Percentiles rank a stretch among this genome's conserved stretches.
These are phyloP conservation scores for Fusarium sp. DNA, from an alignment of 2,329 filamentous ascomycete genomes.

Conservation along the genomic window DNA sequence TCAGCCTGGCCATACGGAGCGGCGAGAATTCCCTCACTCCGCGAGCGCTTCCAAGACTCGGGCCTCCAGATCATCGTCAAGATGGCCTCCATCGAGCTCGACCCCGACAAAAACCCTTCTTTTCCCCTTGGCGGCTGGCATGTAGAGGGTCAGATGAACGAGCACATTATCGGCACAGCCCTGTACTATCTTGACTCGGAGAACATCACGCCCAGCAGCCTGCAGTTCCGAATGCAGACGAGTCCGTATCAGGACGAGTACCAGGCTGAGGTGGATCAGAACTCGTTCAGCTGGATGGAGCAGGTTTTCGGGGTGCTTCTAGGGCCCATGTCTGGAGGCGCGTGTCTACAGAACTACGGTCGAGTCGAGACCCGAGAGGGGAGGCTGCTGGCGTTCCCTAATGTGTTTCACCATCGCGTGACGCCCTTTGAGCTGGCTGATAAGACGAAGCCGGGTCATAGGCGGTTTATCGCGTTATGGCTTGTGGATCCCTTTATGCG, in stretches of 20 bases:
- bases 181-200: slow-evolving; percentile 41
- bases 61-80: slow-evolving; percentile 69
- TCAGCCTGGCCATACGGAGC: neutral
- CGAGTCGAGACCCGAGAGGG: slow-evolving; percentile 14
- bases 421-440: slow-evolving; percentile 56
- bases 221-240: slow-evolving; percentile 35
- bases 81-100: slow-evolving; percentile 50
- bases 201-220: slow-evolving; percentile 29
- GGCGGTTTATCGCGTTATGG: slow-evolving; percentile 63
- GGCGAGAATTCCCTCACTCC: slow-evolving; percentile 1
- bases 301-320: neutral
- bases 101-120: slow-evolving; percentile 33
- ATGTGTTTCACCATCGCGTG: neutral
- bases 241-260: neutral
- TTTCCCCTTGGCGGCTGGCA: slow-evolving; percentile 35
- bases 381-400: slow-evolving; percentile 31
- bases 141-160: slow-evolving; percentile 42
- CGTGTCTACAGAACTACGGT: slow-evolving; percentile 28
- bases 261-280: neutral
- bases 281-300: slow-evolving; percentile 14
- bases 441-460: slow-evolving; percentile 57
- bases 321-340: fast-evolving
- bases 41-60: slow-evolving; percentile 13
- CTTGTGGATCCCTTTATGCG: slow-evolving; percentile 61
- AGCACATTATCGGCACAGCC: slow-evolving; percentile 42